Conservation (phyloP, 352 stramenopile species). For the Globisporangium spiculum region DNA sequence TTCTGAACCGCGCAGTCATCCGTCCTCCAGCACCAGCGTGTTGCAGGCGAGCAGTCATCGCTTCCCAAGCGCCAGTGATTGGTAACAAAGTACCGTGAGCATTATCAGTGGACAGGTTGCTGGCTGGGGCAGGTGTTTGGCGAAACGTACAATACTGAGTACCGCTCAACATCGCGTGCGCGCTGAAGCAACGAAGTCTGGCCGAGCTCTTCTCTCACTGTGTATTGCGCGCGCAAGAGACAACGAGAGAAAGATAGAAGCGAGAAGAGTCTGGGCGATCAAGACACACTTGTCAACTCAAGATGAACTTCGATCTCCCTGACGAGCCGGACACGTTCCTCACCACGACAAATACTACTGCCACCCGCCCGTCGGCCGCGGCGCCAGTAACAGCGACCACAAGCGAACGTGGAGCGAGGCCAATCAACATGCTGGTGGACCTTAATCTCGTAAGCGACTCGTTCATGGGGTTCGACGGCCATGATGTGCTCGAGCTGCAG, state of each 20-base stretch:
- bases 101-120: not conserved
- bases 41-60: not conserved
- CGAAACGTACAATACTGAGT: not conserved
- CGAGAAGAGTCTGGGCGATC: not conserved
- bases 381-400: not conserved
- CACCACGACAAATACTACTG: not conserved
- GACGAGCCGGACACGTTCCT: not conserved
- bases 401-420: not conserved
- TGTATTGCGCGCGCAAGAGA: not conserved
- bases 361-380: not conserved
- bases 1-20: constrained; percentile 1
- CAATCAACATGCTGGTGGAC: constrained; percentile 14
- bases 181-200: not conserved
- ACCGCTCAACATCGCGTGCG: no score
- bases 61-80: no score
- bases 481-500: constrained; percentile 9
- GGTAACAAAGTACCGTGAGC: no score
- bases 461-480: not conserved
- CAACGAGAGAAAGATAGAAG: not conserved
- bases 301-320: constrained; percentile 2
- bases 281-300: not conserved
- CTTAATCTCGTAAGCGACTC: constrained; percentile 2
- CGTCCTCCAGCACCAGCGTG: not conserved
- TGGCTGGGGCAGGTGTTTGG: not conserved
- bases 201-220: not conserved